Conservation (phyloP, 2,329 filamentous ascomycete genomes). For the Raffaelea ambrosiae region DNA sequence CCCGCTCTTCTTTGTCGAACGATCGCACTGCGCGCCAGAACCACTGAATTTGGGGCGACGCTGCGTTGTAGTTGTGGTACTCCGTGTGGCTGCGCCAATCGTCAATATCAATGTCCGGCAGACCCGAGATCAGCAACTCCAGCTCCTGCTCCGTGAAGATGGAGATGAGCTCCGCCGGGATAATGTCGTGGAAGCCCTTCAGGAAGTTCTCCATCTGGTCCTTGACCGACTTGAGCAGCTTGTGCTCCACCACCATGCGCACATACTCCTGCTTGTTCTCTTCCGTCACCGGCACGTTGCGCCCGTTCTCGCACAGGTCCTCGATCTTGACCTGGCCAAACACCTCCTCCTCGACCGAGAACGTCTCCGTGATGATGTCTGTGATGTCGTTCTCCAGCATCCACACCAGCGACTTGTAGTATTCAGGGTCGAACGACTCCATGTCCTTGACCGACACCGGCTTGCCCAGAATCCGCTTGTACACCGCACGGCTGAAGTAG, state of each 20-base stretch:
- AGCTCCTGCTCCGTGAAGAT: constrained; percentile 99
- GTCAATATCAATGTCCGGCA: constrained; percentile 95
- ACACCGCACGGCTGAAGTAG: constrained; percentile 97
- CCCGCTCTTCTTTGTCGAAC: constrained; percentile 97
- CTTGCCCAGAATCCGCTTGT: constrained; percentile 94
- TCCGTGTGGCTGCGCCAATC: constrained; percentile 99
- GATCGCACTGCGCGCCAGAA: constrained; percentile 97
- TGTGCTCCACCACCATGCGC: constrained; percentile 87
- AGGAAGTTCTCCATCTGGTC: constrained; percentile 92
- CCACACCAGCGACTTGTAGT: constrained; percentile 98
- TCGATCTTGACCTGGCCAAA: constrained; percentile 85
- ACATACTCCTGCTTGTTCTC: constrained; percentile 99
- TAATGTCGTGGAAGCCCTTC: constrained; percentile 95
- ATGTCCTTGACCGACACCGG: constrained; percentile 97
- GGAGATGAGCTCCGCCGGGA: constrained; percentile 83
- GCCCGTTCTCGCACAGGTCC: constrained; percentile 79
- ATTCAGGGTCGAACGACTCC: constrained; percentile 96
- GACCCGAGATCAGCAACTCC: constrained; percentile 88
- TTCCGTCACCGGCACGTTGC: constrained; percentile 88
- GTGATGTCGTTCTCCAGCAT: constrained; percentile 98
- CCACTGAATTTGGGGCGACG: constrained; percentile 96
- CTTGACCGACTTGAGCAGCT: constrained; percentile 82
- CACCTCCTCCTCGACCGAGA: constrained; percentile 86
- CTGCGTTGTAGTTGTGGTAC: constrained; percentile 93
- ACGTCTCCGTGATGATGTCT: constrained; percentile 93